Conservation (phyloP, 2,329 filamentous ascomycete genomes). For the Aspergillus neoniger region DNA sequence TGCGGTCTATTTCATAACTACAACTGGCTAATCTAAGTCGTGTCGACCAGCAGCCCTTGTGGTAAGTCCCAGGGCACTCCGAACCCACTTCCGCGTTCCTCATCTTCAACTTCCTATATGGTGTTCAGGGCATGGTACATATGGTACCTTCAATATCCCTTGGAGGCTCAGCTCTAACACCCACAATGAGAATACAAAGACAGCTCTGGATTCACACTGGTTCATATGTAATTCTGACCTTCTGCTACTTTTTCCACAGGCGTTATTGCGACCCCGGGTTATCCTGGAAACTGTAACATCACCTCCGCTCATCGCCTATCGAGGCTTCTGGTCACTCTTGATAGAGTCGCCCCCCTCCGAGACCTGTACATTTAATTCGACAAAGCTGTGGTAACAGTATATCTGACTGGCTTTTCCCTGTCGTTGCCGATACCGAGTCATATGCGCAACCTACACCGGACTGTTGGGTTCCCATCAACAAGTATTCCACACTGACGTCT, state of each 20-base stretch:
- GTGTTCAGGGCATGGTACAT: background rate
- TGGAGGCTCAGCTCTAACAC: background rate
- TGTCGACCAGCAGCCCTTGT: background rate
- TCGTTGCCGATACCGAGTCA: background rate
- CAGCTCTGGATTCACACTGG: background rate
- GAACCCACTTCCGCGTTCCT: background rate
- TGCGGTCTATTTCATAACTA: background rate
- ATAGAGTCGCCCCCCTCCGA: background rate
- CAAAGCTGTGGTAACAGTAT: background rate
- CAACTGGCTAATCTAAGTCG: background rate
- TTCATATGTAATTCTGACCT: background rate
- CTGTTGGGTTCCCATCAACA: background rate
- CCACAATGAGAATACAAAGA: background rate
- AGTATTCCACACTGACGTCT: background rate
- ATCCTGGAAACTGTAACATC: background rate
- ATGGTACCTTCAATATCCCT: background rate
- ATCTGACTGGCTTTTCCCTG: background rate
- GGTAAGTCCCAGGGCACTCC: background rate
- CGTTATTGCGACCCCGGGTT: background rate
- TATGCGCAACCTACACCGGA: background rate
- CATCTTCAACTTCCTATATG: background rate
- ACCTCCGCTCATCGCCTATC: background rate
- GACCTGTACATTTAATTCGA: background rate
- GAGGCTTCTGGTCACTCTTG: background rate
- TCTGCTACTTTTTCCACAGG: background rate